Conservation (phyloP, 768 basidiomycete species). For the Harrya chromipes region DNA sequence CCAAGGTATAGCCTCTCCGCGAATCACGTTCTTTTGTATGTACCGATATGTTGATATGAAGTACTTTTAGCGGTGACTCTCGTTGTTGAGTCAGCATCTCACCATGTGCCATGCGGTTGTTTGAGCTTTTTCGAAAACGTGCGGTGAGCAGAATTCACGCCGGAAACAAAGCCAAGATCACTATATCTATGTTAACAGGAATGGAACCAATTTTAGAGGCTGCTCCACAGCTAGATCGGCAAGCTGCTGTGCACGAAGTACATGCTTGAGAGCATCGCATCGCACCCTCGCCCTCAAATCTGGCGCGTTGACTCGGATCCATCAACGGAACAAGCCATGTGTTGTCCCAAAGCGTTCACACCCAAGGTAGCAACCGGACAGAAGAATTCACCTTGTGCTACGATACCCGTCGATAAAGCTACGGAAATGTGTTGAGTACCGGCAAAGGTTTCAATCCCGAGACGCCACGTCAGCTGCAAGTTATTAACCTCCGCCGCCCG, state of each 20-base stretch:
- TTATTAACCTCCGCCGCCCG: background rate
- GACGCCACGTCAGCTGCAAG: background rate
- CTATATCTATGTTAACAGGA: background rate
- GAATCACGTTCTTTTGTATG: background rate
- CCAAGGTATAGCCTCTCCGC: conserved; percentile 9
- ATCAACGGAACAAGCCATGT: no score
- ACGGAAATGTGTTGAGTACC: no score
- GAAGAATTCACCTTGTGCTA: no score
- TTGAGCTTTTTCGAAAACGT: background rate
- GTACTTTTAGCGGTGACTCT: background rate
- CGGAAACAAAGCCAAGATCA: background rate
- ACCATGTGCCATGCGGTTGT: conserved; percentile 1
- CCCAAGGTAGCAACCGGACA: no score
- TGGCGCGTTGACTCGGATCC: no score
- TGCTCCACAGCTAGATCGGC: background rate
- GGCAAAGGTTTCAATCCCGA: background rate
- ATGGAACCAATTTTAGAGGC: background rate
- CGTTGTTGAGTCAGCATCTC: conserved; percentile 1
- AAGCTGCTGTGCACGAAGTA: background rate
- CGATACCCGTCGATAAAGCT: no score
- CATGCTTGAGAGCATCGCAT: no score
- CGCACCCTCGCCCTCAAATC: no score
- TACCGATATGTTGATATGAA: conserved; percentile 1
- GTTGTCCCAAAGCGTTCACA: no score
- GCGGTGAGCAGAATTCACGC: background rate